These are phyloP conservation scores for Rhodomyrtus tomentosa DNA, from an alignment of 345 rosid species.

Conservation along the genomic window DNA sequence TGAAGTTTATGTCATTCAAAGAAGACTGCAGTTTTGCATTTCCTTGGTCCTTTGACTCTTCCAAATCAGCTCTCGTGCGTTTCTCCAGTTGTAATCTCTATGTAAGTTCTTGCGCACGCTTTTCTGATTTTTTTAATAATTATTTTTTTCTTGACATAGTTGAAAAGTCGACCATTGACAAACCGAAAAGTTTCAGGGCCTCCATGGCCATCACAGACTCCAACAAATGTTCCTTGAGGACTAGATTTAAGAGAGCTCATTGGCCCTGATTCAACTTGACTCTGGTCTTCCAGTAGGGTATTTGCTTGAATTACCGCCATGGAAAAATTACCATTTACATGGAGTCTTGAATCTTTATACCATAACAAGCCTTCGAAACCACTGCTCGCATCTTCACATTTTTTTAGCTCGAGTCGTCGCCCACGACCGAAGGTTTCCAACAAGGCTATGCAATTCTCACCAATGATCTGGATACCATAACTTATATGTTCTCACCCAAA, in stretches of 20 bases:
- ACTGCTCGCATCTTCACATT: conserved; percentile 47
- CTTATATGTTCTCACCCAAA: conserved; percentile 67
- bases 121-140: no score
- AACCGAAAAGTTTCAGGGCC: conserved; percentile 92
- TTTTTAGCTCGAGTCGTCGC: conserved; percentile 51
- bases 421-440: conserved; percentile 75
- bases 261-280: conserved; percentile 95
- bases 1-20: no score
- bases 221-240: conserved; percentile 89
- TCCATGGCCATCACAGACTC: conserved; percentile 98
- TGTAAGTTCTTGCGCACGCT: no score
- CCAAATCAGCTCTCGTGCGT: no score
- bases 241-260: conserved; percentile 62
- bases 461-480: conserved; percentile 61
- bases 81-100: no score
- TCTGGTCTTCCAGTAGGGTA: conserved; percentile 60
- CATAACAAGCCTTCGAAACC: conserved; percentile 71
- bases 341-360: conserved; percentile 74
- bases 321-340: conserved; percentile 68
- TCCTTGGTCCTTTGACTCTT: no score
- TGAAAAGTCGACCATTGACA: conserved; percentile 60
- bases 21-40: no score
- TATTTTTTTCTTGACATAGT: conserved; percentile 53
- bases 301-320: conserved; percentile 98
- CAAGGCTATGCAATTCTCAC: conserved; percentile 70